A percentile compares a stretch with the other conserved stretches of the same genome.
These are phyloP conservation scores for Colletotrichum graminicola DNA, from an alignment of 2,329 filamentous ascomycete genomes.

Conservation along the genomic window DNA sequence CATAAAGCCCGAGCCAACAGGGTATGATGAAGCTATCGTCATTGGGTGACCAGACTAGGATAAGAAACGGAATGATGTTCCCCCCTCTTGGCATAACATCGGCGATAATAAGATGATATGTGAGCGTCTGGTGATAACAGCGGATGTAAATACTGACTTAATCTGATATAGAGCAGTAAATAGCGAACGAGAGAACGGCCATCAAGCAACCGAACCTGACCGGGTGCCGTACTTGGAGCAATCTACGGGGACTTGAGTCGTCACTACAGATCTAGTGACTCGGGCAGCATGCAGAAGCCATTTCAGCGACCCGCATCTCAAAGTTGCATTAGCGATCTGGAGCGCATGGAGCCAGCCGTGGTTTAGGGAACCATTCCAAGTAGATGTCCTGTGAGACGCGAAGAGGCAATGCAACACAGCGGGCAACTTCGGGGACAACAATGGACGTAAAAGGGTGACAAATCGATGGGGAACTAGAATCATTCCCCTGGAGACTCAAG, in stretches of 20 bases:
- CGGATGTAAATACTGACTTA: background rate
- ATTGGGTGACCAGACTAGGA: no score
- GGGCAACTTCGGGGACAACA: background rate
- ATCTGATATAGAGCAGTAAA: no score
- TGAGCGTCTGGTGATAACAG: background rate
- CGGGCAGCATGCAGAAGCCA: conserved; percentile 29
- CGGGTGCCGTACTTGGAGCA: background rate
- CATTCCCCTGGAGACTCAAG: background rate
- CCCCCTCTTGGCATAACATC: no score
- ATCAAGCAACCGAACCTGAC: background rate
- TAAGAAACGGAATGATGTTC: background rate
- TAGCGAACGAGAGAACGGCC: background rate
- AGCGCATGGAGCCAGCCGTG: conserved; percentile 31
- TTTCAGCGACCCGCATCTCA: conserved; percentile 21
- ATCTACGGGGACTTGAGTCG: background rate
- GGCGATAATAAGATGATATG: background rate
- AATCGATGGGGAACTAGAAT: conserved; percentile 10
- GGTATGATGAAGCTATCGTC: background rate
- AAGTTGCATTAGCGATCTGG: conserved; percentile 24
- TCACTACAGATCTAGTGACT: conserved; percentile 33
- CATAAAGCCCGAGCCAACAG: background rate
- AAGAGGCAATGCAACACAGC: background rate
- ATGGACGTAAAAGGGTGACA: conserved; percentile 8
- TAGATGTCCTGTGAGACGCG: background rate
- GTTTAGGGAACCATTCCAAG: background rate